Evolutionary conservation across 495 filamentous ascomycete species (phyloP).

Genomic region (Penicillium steckii): DNA sequence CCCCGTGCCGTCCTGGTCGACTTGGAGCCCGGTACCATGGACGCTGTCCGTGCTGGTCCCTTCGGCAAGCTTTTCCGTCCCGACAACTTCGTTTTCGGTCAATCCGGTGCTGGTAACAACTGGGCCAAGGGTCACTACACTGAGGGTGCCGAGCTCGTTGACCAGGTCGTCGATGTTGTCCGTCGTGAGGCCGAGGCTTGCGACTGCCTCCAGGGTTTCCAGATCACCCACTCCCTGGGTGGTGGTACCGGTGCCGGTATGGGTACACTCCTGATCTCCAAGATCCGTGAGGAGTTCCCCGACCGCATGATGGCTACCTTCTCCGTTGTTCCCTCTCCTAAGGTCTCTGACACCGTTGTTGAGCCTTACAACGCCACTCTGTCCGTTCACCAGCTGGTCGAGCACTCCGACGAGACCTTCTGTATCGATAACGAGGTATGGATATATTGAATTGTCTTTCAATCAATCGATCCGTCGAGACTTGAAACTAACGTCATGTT

Average conservation of each 20-base stretch:
- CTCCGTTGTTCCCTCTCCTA: constrained; percentile 99
- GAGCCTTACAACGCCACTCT: constrained; percentile 99
- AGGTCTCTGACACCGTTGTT: constrained; percentile 99
- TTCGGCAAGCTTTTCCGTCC: constrained; percentile 99
- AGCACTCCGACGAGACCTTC: constrained; percentile 99
- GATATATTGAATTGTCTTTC: constrained; percentile 1
- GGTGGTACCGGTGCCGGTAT: constrained; percentile 99
- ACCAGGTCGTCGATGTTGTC: constrained; percentile 97
- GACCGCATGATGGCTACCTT: constrained; percentile 99
- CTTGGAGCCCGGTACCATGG: constrained; percentile 97
- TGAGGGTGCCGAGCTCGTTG: constrained; percentile 98
- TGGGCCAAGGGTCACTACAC: constrained; percentile 99
- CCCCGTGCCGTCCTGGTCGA: constrained; percentile 99
- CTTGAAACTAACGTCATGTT: constrained; percentile 20
- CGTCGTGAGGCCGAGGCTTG: constrained; percentile 98
- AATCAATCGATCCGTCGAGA: not conserved
- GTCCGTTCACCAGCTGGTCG: constrained; percentile 98
- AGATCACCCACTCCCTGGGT: constrained; percentile 99
- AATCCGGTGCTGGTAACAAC: constrained; percentile 99
- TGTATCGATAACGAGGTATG: constrained; percentile 98
- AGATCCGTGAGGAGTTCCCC: constrained; percentile 99
- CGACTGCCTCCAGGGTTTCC: constrained; percentile 99
- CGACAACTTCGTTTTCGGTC: constrained; percentile 99
- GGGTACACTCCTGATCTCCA: constrained; percentile 99
- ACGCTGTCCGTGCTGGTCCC: constrained; percentile 96